Evolutionary conservation across 345 rosid species (phyloP), one percentile per base, ranked within the genome.

Genomic region (Erodium maritimum): DNA sequence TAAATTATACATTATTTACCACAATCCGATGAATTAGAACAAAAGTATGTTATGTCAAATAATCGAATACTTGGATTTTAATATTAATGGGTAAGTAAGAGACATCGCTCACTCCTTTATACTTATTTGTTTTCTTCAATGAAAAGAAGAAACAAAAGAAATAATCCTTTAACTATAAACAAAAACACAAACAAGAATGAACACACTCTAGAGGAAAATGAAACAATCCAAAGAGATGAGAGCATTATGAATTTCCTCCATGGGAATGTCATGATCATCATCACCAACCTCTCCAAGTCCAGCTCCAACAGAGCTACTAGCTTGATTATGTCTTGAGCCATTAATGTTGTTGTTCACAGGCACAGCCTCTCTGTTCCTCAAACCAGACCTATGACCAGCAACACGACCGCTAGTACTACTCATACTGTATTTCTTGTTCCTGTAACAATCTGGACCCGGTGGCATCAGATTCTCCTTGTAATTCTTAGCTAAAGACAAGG

Each of bases 161-260:
- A 29, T 1, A 29, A 29, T 5, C 9, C 37, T 11, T 29, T 5
- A 1, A 29, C 37, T 29, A 29, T 29, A 29, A 29, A 42, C 48
- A 42, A 13, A 42, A 42, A 42, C 48, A 42, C 48, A 42, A 3
- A 0, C 48, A 42, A 42, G 3, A 42, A 4, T n/a, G n/a, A 4
- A 29, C 37, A 29, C 0, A 29, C 17, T 42, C 48, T 17, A 61
- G 17, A 90, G 79, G 68, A 90, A 90, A 56, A 90, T 87, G 67
- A 87, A 90, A 66, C 97, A 90, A 75, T 90, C 97, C 78, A 90
- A 78, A 66, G 95, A 87, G 60, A 90, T 85, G 20, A 77, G 77
- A 64, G 95, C 95, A 57, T 82, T 87, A 19, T 78, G 79, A 2
- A 87, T 60, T 58, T 87, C 91, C 67, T 87, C 95, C 61, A 74